Conservation (phyloP, 2,329 filamentous ascomycete species). For the Thermochaetoides dissita region DNA sequence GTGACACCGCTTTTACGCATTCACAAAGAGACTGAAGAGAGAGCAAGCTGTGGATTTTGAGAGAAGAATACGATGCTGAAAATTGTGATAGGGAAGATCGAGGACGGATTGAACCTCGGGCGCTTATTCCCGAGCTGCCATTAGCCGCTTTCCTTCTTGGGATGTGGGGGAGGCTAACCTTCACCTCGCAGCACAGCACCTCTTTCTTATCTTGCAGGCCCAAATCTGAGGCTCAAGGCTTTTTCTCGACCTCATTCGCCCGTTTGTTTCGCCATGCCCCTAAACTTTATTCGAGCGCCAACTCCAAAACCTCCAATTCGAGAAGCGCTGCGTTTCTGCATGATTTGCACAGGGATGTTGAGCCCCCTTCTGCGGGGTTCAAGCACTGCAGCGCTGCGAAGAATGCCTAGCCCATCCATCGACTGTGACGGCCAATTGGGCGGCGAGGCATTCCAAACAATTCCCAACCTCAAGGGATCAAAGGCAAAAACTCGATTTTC, state of each 20-base stretch:
- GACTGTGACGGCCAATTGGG: slow-evolving; percentile 6
- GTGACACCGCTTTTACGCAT: slow-evolving; percentile 7
- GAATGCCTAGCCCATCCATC: slow-evolving; percentile 10
- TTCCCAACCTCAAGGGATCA: slow-evolving; percentile 4
- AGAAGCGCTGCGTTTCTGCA: slow-evolving; percentile 3
- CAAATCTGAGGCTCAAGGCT: too few species aligned
- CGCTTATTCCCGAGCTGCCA: too few species aligned
- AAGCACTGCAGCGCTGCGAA: neutral
- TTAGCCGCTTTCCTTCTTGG: too few species aligned
- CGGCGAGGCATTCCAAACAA: slow-evolving; percentile 12
- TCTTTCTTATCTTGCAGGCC: too few species aligned
- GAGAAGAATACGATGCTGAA: too few species aligned
- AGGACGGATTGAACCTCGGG: too few species aligned
- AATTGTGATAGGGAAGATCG: too few species aligned
- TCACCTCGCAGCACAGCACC: too few species aligned
- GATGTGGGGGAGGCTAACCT: too few species aligned
- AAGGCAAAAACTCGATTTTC: slow-evolving; percentile 3
- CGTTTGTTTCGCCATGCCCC: too few species aligned
- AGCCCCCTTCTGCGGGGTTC: slow-evolving; percentile 12
- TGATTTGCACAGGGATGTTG: slow-evolving; percentile 5
- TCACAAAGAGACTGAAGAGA: slow-evolving; percentile 1
- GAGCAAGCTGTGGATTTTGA: too few species aligned
- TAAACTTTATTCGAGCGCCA: neutral
- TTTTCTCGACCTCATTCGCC: too few species aligned
- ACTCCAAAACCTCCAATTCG: neutral